Percentiles rank a stretch among this genome's conserved stretches.
Evolutionary conservation across 768 basidiomycete species (phyloP).

Genomic region (Tylopilus intermedius): DNA sequence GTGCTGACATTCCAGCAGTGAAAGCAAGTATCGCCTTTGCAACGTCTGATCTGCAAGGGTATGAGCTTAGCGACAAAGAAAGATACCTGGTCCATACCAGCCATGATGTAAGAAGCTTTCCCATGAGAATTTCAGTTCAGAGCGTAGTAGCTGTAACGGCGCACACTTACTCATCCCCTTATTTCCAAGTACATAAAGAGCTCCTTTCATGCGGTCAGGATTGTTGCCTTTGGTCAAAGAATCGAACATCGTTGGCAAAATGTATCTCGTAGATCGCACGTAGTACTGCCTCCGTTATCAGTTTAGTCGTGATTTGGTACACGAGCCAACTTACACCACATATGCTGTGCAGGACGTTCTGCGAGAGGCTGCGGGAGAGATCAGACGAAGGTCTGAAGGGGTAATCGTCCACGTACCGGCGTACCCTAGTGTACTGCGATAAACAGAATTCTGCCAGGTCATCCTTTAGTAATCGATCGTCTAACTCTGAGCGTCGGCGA

Average conservation of each 20-base stretch:
- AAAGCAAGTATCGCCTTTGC: conserved; percentile 53
- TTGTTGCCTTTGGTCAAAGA: conserved; percentile 71
- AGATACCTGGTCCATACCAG: conserved; percentile 40
- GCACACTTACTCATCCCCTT: conserved; percentile 56
- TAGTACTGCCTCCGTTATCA: conserved; percentile 47
- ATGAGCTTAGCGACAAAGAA: conserved; percentile 8
- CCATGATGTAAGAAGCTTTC: conserved; percentile 63
- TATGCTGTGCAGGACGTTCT: conserved; percentile 58
- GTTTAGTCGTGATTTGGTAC: background rate
- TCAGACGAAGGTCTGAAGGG: conserved; percentile 3
- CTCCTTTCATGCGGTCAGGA: conserved; percentile 94
- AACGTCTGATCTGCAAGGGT: conserved; percentile 46
- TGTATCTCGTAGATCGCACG: conserved; percentile 63
- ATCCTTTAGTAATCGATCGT: conserved; percentile 56
- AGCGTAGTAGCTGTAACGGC: background rate
- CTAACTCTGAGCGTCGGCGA: conserved; percentile 67
- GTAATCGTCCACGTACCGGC: conserved; percentile 47
- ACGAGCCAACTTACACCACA: conserved; percentile 47
- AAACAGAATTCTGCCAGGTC: conserved; percentile 72
- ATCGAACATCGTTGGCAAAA: conserved; percentile 55
- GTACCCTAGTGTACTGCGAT: conserved; percentile 73
- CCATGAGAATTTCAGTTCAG: conserved; percentile 8
- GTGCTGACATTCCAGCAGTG: conserved; percentile 71
- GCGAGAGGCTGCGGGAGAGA: conserved; percentile 50
- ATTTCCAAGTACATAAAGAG: conserved; percentile 73